Evolutionary conservation across 1,284 basidiomycete genomes (phyloP), one percentile per base, ranked within the genome.

Genomic region (Phaffia rhodozyma): DNA sequence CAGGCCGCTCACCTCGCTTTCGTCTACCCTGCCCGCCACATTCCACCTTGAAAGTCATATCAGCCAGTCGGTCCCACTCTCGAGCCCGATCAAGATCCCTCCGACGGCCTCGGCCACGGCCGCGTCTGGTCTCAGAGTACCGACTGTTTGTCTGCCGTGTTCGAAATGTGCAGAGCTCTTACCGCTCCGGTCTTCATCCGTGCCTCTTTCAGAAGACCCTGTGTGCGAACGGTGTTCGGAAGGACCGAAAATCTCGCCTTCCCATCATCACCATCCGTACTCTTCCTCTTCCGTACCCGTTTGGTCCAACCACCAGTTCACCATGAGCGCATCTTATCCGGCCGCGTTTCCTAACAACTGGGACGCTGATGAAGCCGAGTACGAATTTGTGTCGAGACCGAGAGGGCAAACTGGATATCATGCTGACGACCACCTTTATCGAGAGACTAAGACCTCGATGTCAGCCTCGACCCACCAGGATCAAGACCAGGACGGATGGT

Each of bases 191-290:
- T 61, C 64, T 1, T 34, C 60, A 7, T 66, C 64, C 23, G 55
- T 66, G 4, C 64, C 64, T 7, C 27, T 66, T 20, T 54, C 49
- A 25, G 54, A 66, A 34, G 64, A 66, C 21, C 64, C 64, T 4
- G n/a, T 66, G 27, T 66, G 64, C 52, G 64, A 58, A 2, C 64
- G 64, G 21, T 66, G 64, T 48, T n/a, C 38, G 11, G 63, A 60
- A 20, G 29, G 50, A 3, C 60, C 60, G n/a, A 60, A 5, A 50
- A 48, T 18, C 58, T 50, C 25, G 20, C 34, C 47, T 58, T 49
- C 47, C 9, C 32, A 25, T 34, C 58, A 56, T 32, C 53, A 65
- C 32, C 53, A 30, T 5, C 16, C 52, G 3, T 52, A 55, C 52
- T 54, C 58, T 21, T 54, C 58, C 21, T 59, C 63, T n/a, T 65